A percentile compares a stretch with the other conserved stretches of the same genome.
Conservation (phyloP, 2,329 filamentous ascomycete genomes). For the Colletotrichum caudatum region DNA sequence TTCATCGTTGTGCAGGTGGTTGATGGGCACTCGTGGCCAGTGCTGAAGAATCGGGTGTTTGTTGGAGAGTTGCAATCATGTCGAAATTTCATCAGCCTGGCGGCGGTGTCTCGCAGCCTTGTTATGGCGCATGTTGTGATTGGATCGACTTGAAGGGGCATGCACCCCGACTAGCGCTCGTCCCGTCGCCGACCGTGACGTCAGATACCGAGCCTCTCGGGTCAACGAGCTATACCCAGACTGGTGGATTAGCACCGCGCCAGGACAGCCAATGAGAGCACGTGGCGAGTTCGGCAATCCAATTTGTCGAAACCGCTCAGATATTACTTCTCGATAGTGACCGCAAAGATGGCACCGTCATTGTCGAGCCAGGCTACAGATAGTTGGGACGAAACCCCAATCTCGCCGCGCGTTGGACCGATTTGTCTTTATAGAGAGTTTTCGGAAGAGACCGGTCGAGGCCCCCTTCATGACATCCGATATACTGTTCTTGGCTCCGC, state of each 20-base stretch:
- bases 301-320: slow-evolving; percentile 22
- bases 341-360: neutral
- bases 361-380: neutral
- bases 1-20: slow-evolving; percentile 13
- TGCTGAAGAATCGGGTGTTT: neutral
- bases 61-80: neutral
- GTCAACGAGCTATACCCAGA: neutral
- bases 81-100: slow-evolving; percentile 38
- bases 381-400: slow-evolving; percentile 1
- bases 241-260: slow-evolving; percentile 12
- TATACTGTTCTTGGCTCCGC: neutral
- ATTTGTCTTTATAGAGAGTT: neutral
- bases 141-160: slow-evolving; percentile 25
- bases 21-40: neutral
- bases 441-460: neutral
- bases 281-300: slow-evolving; percentile 22
- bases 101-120: slow-evolving; percentile 24
- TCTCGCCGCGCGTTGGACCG: neutral
- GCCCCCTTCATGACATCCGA: neutral
- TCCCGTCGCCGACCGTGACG: slow-evolving; percentile 16
- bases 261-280: slow-evolving; percentile 37
- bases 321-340: neutral
- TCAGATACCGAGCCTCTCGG: slow-evolving; percentile 9
- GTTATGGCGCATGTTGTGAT: slow-evolving; percentile 17
- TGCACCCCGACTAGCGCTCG: neutral